These are phyloP conservation scores for Diplocarpon rosae DNA, from an alignment of 2,329 filamentous ascomycete genomes.

Conservation along the genomic window DNA sequence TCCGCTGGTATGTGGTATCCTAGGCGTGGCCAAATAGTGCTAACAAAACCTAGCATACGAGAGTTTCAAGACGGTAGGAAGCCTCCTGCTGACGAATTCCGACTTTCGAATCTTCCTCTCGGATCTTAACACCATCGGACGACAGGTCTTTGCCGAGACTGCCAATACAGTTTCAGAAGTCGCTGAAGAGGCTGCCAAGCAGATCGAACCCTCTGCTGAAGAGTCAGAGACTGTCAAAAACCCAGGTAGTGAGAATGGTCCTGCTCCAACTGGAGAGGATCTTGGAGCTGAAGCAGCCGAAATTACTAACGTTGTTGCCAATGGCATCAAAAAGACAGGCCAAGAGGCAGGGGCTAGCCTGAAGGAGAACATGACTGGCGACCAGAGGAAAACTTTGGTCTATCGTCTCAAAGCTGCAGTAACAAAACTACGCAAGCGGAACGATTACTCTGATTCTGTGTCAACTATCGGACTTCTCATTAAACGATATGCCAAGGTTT, in stretches of 20 bases:
- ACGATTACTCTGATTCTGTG: slow-evolving; percentile 79
- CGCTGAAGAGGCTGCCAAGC: slow-evolving; percentile 62
- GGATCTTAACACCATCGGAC: slow-evolving; percentile 67
- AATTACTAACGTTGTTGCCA: slow-evolving; percentile 32
- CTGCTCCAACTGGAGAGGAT: slow-evolving; percentile 49
- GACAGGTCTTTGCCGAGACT: slow-evolving; percentile 79
- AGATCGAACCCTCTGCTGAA: slow-evolving; percentile 56
- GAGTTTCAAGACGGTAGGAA: slow-evolving; percentile 73
- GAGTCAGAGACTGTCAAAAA: slow-evolving; percentile 44
- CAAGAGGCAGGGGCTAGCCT: slow-evolving; percentile 57
- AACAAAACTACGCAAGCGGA: slow-evolving; percentile 58
- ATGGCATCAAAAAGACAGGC: slow-evolving; percentile 38
- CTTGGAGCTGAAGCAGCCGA: slow-evolving; percentile 46
- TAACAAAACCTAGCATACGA: slow-evolving; percentile 48
- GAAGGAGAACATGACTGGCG: slow-evolving; percentile 60
- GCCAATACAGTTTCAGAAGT: slow-evolving; percentile 68
- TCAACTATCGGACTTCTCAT: slow-evolving; percentile 66
- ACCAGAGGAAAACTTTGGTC: slow-evolving; percentile 62
- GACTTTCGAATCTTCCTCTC: slow-evolving; percentile 81
- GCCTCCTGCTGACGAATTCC: slow-evolving; percentile 76
- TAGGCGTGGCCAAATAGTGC: slow-evolving; percentile 14
- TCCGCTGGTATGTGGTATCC: slow-evolving; percentile 46
- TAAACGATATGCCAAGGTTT: slow-evolving; percentile 65
- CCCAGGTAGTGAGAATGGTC: slow-evolving; percentile 37
- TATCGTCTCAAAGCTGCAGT: slow-evolving; percentile 69